Base-by-base conservation (phyloP, 495 filamentous ascomycete species). In the Penicillium mononematosum region DNA sequence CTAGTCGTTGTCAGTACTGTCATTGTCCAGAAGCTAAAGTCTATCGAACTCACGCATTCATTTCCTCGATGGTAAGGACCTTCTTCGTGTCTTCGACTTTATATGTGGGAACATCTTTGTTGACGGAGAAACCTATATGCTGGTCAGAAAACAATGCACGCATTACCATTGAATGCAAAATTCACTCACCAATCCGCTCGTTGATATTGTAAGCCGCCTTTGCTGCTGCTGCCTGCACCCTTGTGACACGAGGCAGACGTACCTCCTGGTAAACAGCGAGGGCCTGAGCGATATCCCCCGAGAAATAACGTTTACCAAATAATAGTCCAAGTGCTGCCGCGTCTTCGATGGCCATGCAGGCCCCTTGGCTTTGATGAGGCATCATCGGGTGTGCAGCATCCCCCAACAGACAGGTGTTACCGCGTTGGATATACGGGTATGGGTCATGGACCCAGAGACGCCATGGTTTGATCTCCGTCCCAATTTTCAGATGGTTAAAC, bases 51-150 rank as follows among this genome's bases (percentile, higher is more conserved):
- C 61, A 79, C 75, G 64, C 63, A 49, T 81, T 80, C 76, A 81
- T 81, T 48, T 81, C 77, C 55, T 80, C 77, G 36, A 80, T 78
- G 0, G 77, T 81, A n/a, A 81, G 56, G 29, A 77, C 76, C 45
- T 74, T 69, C 56, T 76, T 75, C 58, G 75, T 67, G 58, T 79
- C 71, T 41, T 71, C 70, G 5, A 80, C 77, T 49, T 72, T 77
- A 58, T 81, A 80, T n/a, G 67, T 66, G 14, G 71, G 54, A 38
- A 59, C 78, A 34, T 68, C 45, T 9, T 69, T 77, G 47, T 81
- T 79, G 47, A 67, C 71, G 12, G 75, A 79, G 59, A 81, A 81
- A 1, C 78, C 77, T 71, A 44, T 45, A 3, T 14, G 2, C 25
- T 32, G 1, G 9, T 53, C 27, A 53, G 27, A 5, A 44, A 11